Percentiles rank a stretch among this genome's conserved stretches.
Evolutionary conservation across 1,284 basidiomycete genomes (phyloP).

Genomic region (Apiotrichum sp.): DNA sequence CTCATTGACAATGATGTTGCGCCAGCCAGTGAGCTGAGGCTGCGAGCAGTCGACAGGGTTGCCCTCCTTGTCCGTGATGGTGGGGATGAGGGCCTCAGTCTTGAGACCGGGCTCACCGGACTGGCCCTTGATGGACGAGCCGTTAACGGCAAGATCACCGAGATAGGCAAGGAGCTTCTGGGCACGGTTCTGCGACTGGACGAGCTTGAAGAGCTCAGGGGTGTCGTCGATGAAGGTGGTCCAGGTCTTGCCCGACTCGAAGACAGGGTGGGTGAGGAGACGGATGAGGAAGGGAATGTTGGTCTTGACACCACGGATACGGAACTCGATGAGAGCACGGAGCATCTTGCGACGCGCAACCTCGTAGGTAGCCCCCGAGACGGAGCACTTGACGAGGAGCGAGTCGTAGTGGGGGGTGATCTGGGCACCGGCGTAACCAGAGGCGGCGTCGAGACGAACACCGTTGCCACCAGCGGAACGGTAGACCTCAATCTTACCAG

Average conservation of each 20-base stretch:
- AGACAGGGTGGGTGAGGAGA: conserved; percentile 93
- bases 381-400: conserved; percentile 92
- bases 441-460: conserved; percentile 93
- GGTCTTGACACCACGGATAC: conserved; percentile 98
- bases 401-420: conserved; percentile 99
- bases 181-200: conserved; percentile 95
- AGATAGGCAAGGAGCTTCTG: conserved; percentile 96
- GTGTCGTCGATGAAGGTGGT: conserved; percentile 99
- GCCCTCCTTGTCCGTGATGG: conserved; percentile 68
- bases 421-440: conserved; percentile 97
- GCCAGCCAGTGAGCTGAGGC: conserved; percentile 88
- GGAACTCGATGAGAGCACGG: conserved; percentile 96
- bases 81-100: conserved; percentile 79
- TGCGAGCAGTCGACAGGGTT: conserved; percentile 71
- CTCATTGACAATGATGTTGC: conserved; percentile 97
- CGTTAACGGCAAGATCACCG: conserved; percentile 95
- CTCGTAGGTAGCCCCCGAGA: conserved; percentile 96
- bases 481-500: conserved; percentile 98
- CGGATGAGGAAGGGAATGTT: conserved; percentile 99
- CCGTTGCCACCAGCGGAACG: conserved; percentile 98
- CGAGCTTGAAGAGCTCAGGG: conserved; percentile 96
- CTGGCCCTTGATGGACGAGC: conserved; percentile 76
- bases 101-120: conserved; percentile 89
- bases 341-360: conserved; percentile 99
- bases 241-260: conserved; percentile 95